phyloP scores from a whole-genome alignment of 805 yeast species.

The Metschnikowia proteae region DNA sequence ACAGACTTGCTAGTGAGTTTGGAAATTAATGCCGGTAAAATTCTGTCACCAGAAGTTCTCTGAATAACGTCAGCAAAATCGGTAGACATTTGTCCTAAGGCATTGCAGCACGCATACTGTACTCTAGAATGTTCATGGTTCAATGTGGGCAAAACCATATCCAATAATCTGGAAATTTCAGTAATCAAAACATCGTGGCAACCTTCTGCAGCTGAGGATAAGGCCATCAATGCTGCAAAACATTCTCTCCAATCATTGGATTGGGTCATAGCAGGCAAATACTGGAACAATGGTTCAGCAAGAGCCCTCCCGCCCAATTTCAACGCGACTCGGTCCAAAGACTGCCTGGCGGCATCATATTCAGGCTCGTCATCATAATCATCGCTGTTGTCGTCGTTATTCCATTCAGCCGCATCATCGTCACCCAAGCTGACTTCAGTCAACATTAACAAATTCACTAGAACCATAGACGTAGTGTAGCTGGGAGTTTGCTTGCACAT shows the following conservation, averaged over 20 bases:
- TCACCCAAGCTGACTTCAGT: conserved; percentile 89
- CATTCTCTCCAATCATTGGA: conserved; percentile 88
- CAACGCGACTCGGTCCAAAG: conserved; percentile 87
- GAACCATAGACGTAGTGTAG: conserved; percentile 69
- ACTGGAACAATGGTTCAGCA: conserved; percentile 83
- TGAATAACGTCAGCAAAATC: conserved; percentile 92
- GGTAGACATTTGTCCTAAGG: conserved; percentile 93
- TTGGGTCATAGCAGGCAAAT: conserved; percentile 75
- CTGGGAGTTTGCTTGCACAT: conserved; percentile 83
- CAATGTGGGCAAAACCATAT: conserved; percentile 80
- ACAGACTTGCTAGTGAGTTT: conserved; percentile 69
- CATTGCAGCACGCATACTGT: conserved; percentile 95
- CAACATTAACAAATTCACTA: conserved; percentile 75
- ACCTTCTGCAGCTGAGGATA: conserved; percentile 96
- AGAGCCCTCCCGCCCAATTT: conserved; percentile 78
- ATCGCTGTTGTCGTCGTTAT: conserved; percentile 77
- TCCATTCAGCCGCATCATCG: conserved; percentile 82
- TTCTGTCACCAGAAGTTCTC: conserved; percentile 68
- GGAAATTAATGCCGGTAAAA: conserved; percentile 84
- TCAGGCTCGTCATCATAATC: conserved; percentile 77
- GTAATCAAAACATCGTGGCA: conserved; percentile 82
- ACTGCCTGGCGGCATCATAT: conserved; percentile 88
- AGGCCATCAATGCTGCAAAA: conserved; percentile 95
- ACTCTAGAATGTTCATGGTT: conserved; percentile 89
- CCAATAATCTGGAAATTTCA: conserved; percentile 78